phyloP scores from a whole-genome alignment of 2,329 filamentous ascomycete genomes.

The Domatiomyces catenatus region DNA sequence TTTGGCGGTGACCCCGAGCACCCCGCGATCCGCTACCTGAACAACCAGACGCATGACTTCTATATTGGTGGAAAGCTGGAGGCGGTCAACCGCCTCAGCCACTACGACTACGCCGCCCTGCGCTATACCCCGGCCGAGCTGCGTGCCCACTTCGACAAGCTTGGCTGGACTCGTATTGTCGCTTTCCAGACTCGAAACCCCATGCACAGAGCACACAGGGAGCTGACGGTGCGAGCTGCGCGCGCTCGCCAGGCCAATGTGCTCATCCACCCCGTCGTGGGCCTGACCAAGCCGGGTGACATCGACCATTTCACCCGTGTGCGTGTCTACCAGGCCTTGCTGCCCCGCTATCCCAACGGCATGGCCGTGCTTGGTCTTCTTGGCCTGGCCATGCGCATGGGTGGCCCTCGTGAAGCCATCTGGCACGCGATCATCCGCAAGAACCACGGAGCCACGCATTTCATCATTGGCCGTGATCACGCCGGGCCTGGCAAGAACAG shows the following conservation, averaged over 20 bases:
- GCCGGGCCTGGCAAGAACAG: conserved; percentile 97
- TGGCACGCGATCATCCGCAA: conserved; percentile 99
- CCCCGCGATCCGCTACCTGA: conserved; percentile 83
- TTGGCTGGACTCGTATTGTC: conserved; percentile 93
- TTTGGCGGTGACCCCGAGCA: conserved; percentile 87
- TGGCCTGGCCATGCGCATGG: conserved; percentile 97
- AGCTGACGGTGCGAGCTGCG: conserved; percentile 91
- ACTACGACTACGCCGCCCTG: conserved; percentile 97
- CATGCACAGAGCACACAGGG: conserved; percentile 97
- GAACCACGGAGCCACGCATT: conserved; percentile 98
- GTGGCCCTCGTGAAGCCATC: conserved; percentile 91
- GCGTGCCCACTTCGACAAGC: conserved; percentile 95
- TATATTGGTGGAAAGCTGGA: conserved; percentile 95
- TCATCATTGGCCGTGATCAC: conserved; percentile 97
- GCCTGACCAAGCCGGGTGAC: conserved; percentile 95
- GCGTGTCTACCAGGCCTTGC: conserved; percentile 91
- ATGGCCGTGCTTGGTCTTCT: conserved; percentile 95
- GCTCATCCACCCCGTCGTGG: conserved; percentile 95
- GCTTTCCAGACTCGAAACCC: conserved; percentile 99
- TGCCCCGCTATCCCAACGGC: conserved; percentile 94
- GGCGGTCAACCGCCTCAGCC: conserved; percentile 84
- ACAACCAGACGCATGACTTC: conserved; percentile 64
- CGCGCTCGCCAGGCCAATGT: conserved; percentile 95
- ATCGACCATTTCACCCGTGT: conserved; percentile 99
- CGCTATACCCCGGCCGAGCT: conserved; percentile 94